Base-by-base conservation (phyloP, 2,329 filamentous ascomycete genomes). In the Cercospora sesami region DNA sequence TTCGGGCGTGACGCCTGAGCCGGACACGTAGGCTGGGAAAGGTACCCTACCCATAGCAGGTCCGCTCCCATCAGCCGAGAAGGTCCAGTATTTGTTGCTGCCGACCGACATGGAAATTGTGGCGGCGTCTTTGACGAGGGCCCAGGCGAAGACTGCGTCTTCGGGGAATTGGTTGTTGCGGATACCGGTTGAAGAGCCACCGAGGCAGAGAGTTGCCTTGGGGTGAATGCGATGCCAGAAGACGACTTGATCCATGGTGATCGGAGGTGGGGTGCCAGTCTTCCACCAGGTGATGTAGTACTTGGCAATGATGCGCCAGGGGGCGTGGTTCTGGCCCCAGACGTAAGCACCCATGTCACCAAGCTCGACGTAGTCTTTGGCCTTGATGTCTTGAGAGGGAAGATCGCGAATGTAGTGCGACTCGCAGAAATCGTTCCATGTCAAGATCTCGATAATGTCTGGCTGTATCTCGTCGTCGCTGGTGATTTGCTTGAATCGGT, bases 401-500 rank as follows among this genome's bases (percentile, higher is more conserved):
- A 80, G 72, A 70, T 80, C 77, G 68, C 78, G 78, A 18, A 80
- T 73, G 74, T 80, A 80, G 73, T 79, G 77, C 5, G 79, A 80
- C 66, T 79, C 77, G 73, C 75, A 75, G 69, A 75, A 80, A 72
- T 80, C 78, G 72, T 80, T 80, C 79, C 79, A 80, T 21, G 78
- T 78, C 14, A 80, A 72, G 57, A 80, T 72, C 71, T 80, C 77
- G 68, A 80, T 77, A 66, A 80, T 79, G 71, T 80, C 79, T 36
- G 79, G 79, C 71, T 77, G 71, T 55, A 78, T 70, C 48, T 74
- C 66, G 36, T 74, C 63, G 58, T 75, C 70, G 45, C 65, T 69
- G 21, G 72, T 73, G 67, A 77, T 70, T 45, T 71, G 69, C 42
- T 73, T 61, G 68, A 76, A 77, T 60, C 79, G 78, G 67, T 77